Percentiles rank a stretch among this genome's conserved stretches.
phyloP scores from a whole-genome alignment of 2,329 filamentous ascomycete species.

The Cladobotryum mycophilum region DNA sequence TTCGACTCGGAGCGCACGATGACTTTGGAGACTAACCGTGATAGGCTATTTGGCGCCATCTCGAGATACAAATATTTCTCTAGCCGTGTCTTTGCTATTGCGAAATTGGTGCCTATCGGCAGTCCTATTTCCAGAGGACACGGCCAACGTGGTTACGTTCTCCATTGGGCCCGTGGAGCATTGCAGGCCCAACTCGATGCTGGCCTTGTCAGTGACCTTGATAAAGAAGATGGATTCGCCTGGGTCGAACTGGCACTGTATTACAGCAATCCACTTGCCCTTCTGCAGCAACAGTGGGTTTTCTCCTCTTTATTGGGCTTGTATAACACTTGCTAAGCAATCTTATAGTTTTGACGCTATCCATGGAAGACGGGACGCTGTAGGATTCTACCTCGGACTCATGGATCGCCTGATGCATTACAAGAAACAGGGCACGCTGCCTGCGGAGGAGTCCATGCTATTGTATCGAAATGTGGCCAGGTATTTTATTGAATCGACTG shows the following conservation, averaged over 20 bases:
- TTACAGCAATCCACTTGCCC: conserved; percentile 8
- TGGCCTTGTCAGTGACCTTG: not conserved
- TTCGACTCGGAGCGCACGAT: not conserved
- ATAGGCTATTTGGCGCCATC: conserved; percentile 10
- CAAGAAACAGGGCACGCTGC: not conserved
- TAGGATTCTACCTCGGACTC: conserved; percentile 10
- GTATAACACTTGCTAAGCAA: conserved; percentile 1
- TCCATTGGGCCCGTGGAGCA: conserved; percentile 12
- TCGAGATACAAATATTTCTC: conserved; percentile 5
- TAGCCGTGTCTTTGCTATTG: conserved; percentile 4
- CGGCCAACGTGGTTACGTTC: not conserved
- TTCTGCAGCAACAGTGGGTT: conserved; percentile 12
- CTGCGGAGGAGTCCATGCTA: not conserved
- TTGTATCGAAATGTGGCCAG: conserved; percentile 7
- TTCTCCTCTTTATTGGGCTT: too few relatives aligned
- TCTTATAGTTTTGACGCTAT: conserved; percentile 9
- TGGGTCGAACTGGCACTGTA: conserved; percentile 14
- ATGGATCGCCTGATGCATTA: conserved; percentile 5
- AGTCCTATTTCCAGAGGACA: not conserved
- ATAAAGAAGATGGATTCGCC: conserved; percentile 9
- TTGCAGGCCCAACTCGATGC: conserved; percentile 1
- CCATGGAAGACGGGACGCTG: not conserved
- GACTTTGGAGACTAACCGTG: conserved; percentile 3
- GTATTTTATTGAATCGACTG: conserved; percentile 2
- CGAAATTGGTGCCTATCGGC: conserved; percentile 5